These are phyloP conservation scores for Protomyces arabidopsidicola DNA, from an alignment of 1,139 yeast genomes.

Conservation along the genomic window DNA sequence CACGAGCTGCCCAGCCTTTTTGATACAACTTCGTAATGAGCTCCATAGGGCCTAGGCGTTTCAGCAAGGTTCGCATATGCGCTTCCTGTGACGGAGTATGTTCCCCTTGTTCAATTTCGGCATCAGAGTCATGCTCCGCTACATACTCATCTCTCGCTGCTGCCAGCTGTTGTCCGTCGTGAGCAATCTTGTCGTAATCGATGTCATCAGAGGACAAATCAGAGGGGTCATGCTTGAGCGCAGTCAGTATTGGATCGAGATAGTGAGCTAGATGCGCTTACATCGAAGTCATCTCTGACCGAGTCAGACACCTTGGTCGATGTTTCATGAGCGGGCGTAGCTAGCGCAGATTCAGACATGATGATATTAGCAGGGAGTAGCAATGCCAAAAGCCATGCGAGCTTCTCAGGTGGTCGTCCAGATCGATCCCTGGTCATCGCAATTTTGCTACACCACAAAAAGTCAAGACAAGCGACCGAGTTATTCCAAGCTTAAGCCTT, in stretches of 20 bases:
- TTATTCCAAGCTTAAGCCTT: background rate
- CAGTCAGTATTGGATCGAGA: too few relatives aligned
- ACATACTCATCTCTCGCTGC: too few relatives aligned
- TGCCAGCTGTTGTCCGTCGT: too few relatives aligned
- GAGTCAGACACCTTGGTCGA: too few relatives aligned
- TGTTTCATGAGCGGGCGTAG: background rate
- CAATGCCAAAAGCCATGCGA: background rate
- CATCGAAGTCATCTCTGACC: background rate
- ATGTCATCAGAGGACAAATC: too few relatives aligned
- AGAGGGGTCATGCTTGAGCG: too few relatives aligned
- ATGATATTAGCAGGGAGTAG: background rate
- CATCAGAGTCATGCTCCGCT: too few relatives aligned
- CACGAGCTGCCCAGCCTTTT: slow-evolving; percentile 1
- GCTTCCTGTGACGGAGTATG: background rate
- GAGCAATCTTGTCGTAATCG: too few relatives aligned
- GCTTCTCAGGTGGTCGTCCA: background rate
- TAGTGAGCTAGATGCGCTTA: too few relatives aligned
- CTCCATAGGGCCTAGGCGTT: slow-evolving; percentile 1
- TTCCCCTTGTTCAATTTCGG: too few relatives aligned
- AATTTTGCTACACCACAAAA: too few relatives aligned
- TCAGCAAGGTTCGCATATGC: slow-evolving; percentile 3
- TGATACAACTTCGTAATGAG: slow-evolving; percentile 4
- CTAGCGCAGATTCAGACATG: background rate
- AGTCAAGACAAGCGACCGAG: background rate
- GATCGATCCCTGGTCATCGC: background rate